Evolutionary conservation across 2,329 filamentous ascomycete genomes (phyloP), one percentile per base, ranked within the genome.

Genomic region (Curvularia verruculosa): DNA sequence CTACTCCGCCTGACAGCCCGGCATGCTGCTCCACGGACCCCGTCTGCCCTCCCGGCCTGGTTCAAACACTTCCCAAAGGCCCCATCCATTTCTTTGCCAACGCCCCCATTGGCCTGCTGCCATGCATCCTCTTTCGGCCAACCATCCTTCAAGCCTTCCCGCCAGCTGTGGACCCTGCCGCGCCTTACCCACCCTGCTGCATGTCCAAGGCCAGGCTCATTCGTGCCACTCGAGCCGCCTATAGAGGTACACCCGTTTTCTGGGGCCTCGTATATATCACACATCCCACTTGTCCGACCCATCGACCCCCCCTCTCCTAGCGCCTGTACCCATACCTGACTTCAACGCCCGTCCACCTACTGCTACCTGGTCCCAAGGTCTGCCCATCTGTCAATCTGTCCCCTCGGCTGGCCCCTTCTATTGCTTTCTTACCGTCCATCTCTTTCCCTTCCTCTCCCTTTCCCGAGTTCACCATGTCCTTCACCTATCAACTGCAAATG

Each of bases 401-500:
- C 15, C n/a, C 5, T 29, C 19, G 12, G 7, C 39, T 36, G 9
- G 29, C 12, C 9, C n/a, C 6, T 43, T 44, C 29, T 34, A 13
- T 19, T 15, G 28, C 24, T 19, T 18, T 18, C 49, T 21, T 10
- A 12, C 26, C 19, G 15, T 37, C n/a, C n/a, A n/a, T n/a, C n/a
- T n/a, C 49, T 12, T 26, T 44, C 19, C 23, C 46, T 39, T 15
- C 47, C 36, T 10, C 18, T 9, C 23, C 19, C 15, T n/a, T n/a
- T 23, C 23, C 15, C 15, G 6, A 34, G 12, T 46, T 24, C 49
- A 65, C 15, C n/a, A 74, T 73, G 71, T 73, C 72, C 41, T 74
- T 66, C 58, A 61, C 63, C 8, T 74, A 68, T 46, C 63, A 72
- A 23, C 40, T 74, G 8, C 67, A 75, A 24, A 67, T 66, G 48